phyloP scores from a whole-genome alignment of 2,329 filamentous ascomycete genomes.

The Cladophialophora immunda region DNA sequence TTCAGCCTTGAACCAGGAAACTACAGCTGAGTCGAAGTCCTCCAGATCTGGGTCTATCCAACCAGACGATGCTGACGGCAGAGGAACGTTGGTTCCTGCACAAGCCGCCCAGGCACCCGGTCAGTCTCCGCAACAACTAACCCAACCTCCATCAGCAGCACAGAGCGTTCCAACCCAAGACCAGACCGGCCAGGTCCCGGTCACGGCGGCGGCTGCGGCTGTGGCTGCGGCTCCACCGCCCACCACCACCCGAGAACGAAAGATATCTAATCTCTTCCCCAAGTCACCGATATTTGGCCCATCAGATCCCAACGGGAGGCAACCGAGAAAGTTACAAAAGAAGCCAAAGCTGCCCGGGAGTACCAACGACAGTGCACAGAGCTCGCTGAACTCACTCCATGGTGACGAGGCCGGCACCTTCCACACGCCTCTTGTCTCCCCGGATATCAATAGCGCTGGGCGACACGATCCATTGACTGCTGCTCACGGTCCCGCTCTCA shows the following conservation, averaged over 20 bases:
- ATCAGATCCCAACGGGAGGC: constrained; percentile 55
- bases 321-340: constrained; percentile 91
- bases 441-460: constrained; percentile 44
- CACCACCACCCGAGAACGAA: constrained; percentile 69
- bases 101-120: constrained; percentile 11
- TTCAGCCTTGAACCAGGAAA: constrained; percentile 18
- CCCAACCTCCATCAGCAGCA: constrained; percentile 7
- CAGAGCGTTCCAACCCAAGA: constrained; percentile 3
- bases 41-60: constrained; percentile 31
- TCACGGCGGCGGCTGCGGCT: constrained; percentile 11
- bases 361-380: constrained; percentile 86
- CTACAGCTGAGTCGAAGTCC: constrained; percentile 28
- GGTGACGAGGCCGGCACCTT: constrained; percentile 48
- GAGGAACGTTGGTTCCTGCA: constrained; percentile 4
- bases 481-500: constrained; percentile 44
- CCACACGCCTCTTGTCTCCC: constrained; percentile 44
- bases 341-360: constrained; percentile 77
- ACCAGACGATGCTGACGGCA: constrained; percentile 28
- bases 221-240: constrained; percentile 50
- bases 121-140: constrained; percentile 21
- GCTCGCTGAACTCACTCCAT: constrained; percentile 80
- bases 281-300: constrained; percentile 69
- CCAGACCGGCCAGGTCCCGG: not conserved
- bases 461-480: constrained; percentile 43
- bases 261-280: constrained; percentile 72